Evolutionary conservation across 805 yeast species (phyloP).

Genomic region (Crinitomyces ghanaensis): DNA sequence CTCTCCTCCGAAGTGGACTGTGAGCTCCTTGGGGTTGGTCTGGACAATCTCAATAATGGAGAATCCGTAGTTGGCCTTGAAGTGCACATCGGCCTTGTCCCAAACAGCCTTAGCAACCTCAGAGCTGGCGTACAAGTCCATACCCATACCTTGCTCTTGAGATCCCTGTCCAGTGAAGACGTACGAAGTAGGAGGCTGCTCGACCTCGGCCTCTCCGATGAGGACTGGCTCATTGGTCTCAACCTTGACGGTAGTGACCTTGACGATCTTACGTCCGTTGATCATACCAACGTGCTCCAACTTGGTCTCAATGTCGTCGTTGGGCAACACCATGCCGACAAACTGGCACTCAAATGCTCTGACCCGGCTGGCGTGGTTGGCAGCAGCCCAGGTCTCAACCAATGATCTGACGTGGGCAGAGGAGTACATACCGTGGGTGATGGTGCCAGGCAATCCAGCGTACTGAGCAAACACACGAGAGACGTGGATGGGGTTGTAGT

Average conservation of each 20-base stretch:
- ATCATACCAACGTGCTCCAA: conserved; percentile 98
- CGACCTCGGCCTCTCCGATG: conserved; percentile 95
- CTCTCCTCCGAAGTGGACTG: conserved; percentile 96
- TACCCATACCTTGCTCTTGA: conserved; percentile 99
- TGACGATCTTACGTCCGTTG: conserved; percentile 94
- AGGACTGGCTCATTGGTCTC: conserved; percentile 71
- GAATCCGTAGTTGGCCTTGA: conserved; percentile 90
- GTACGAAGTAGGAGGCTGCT: conserved; percentile 93
- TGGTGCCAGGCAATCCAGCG: conserved; percentile 92
- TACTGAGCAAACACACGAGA: conserved; percentile 88
- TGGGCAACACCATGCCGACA: conserved; percentile 96
- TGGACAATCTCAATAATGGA: conserved; percentile 90
- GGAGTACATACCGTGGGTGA: conserved; percentile 98
- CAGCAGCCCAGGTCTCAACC: conserved; percentile 98
- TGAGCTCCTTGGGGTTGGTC: conserved; percentile 90
- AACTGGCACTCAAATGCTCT: conserved; percentile 86
- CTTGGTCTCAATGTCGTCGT: conserved; percentile 74
- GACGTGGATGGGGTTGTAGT: conserved; percentile 96
- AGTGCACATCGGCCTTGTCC: conserved; percentile 96
- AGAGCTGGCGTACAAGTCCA: conserved; percentile 88
- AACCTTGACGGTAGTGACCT: conserved; percentile 77
- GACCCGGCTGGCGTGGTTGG: conserved; percentile 90
- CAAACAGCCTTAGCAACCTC: conserved; percentile 91
- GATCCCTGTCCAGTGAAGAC: conserved; percentile 99
- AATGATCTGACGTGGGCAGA: conserved; percentile 90